A percentile compares a stretch with the other conserved stretches of the same genome.
These are phyloP conservation scores for Chalara sp. DNA, from an alignment of 2,329 filamentous ascomycete species.

Conservation along the genomic window DNA sequence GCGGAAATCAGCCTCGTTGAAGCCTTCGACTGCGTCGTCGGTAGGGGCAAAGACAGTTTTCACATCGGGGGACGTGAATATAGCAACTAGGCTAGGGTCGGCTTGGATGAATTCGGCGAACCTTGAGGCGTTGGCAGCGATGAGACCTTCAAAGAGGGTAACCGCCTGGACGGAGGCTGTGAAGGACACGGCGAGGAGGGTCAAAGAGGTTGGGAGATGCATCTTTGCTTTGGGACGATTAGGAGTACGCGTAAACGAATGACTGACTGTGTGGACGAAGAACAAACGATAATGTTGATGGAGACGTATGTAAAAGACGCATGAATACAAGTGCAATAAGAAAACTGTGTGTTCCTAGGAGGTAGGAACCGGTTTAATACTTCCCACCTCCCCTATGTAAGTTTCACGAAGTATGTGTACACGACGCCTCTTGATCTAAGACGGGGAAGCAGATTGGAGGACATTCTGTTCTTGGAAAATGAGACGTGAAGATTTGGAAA, in stretches of 20 bases:
- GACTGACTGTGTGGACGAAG: neutral
- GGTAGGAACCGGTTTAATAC: no score
- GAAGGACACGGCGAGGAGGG: neutral
- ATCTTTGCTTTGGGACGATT: neutral
- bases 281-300: neutral
- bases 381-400: no score
- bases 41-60: slow-evolving; percentile 22
- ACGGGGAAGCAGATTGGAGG: no score
- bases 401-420: no score
- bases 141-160: slow-evolving; percentile 16
- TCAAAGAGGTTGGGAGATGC: neutral
- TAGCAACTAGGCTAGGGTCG: slow-evolving; percentile 8
- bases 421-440: no score
- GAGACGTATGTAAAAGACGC: no score
- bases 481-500: no score
- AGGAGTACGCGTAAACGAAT: neutral
- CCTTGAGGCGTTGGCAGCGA: slow-evolving; percentile 14
- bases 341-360: no score
- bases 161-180: neutral
- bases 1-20: neutral
- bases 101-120: slow-evolving; percentile 19
- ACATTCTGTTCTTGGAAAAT: no score
- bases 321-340: no score
- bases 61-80: slow-evolving; percentile 14
- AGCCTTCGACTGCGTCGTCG: slow-evolving; percentile 6